Evolutionary conservation across 805 yeast genomes (phyloP).

Genomic region (Metschnikowia cerradonensis): DNA sequence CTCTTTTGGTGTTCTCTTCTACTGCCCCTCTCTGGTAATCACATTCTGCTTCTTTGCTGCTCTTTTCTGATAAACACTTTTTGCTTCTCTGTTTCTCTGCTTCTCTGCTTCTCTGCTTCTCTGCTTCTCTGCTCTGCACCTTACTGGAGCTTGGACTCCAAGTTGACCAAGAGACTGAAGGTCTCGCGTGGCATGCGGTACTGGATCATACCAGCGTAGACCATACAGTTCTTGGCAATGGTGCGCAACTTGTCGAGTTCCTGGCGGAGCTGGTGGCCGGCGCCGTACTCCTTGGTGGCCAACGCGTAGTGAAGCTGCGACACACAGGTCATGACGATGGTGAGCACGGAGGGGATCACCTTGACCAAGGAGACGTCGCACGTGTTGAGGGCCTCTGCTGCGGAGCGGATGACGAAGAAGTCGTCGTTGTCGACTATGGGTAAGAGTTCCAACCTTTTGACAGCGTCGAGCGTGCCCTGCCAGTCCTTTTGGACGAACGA

Average conservation of each 20-base stretch:
- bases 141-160: slow-evolving; percentile 45
- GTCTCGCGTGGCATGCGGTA: slow-evolving; percentile 88
- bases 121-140: neutral
- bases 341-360: slow-evolving; percentile 73
- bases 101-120: too few species aligned
- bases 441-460: slow-evolving; percentile 59
- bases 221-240: slow-evolving; percentile 83
- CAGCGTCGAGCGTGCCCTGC: slow-evolving; percentile 51
- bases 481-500: slow-evolving; percentile 53
- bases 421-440: slow-evolving; percentile 53
- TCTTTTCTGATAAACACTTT: too few species aligned
- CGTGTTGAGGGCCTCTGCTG: slow-evolving; percentile 53
- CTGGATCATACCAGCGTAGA: slow-evolving; percentile 92
- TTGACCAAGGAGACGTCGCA: slow-evolving; percentile 70
- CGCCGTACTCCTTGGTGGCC: slow-evolving; percentile 40
- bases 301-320: slow-evolving; percentile 51
- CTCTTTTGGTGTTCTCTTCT: too few species aligned
- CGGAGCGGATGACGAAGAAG: slow-evolving; percentile 55
- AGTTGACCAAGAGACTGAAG: slow-evolving; percentile 61
- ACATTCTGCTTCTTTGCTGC: too few species aligned
- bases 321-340: slow-evolving; percentile 77
- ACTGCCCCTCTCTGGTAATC: too few species aligned
- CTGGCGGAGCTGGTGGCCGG: slow-evolving; percentile 44
- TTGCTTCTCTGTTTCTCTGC: too few species aligned
- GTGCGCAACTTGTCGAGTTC: slow-evolving; percentile 51